Evolutionary conservation across 306 rosid species (phyloP).

Genomic region (Pachyrhizus erosus): DNA sequence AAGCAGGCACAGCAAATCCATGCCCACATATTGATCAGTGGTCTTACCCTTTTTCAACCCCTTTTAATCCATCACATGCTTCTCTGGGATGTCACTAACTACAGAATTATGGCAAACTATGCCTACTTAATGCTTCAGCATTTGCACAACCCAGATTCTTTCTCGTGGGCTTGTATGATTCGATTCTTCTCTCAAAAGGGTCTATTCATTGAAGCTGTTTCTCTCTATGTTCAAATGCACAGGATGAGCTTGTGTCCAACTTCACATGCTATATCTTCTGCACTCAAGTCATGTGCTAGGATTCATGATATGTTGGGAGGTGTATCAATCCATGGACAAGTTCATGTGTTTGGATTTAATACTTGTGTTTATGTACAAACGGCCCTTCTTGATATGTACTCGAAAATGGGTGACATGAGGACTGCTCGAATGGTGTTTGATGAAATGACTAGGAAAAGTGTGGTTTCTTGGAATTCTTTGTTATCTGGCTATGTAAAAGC

Average conservation of each 20-base stretch:
- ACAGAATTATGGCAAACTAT: conserved; percentile 53
- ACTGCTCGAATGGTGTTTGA: conserved; percentile 65
- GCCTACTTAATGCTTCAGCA: conserved; percentile 53
- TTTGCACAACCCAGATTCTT: conserved; percentile 61
- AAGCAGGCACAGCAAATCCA: conserved; percentile 72
- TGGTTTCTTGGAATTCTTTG: conserved; percentile 85
- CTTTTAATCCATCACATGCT: conserved; percentile 61
- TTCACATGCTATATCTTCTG: conserved; percentile 70
- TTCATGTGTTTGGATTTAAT: conserved; percentile 58
- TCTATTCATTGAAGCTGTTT: conserved; percentile 62
- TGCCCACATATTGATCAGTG: conserved; percentile 53
- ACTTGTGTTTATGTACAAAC: conserved; percentile 76
- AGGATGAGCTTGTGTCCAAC: conserved; percentile 62
- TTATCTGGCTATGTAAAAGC: conserved; percentile 65
- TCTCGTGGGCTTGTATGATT: conserved; percentile 73
- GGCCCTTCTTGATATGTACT: conserved; percentile 66
- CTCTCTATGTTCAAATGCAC: conserved; percentile 66
- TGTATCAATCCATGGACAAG: conserved; percentile 68
- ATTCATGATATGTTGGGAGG: conserved; percentile 50
- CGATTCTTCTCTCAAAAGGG: conserved; percentile 74
- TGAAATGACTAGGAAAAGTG: conserved; percentile 66
- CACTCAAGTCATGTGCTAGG: conserved; percentile 74
- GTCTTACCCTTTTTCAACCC: conserved; percentile 49
- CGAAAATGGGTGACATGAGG: conserved; percentile 59
- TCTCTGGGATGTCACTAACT: conserved; percentile 47